Evolutionary conservation across 768 basidiomycete species (phyloP), one percentile per base, ranked within the genome.

Genomic region (Auricularia cornea): DNA sequence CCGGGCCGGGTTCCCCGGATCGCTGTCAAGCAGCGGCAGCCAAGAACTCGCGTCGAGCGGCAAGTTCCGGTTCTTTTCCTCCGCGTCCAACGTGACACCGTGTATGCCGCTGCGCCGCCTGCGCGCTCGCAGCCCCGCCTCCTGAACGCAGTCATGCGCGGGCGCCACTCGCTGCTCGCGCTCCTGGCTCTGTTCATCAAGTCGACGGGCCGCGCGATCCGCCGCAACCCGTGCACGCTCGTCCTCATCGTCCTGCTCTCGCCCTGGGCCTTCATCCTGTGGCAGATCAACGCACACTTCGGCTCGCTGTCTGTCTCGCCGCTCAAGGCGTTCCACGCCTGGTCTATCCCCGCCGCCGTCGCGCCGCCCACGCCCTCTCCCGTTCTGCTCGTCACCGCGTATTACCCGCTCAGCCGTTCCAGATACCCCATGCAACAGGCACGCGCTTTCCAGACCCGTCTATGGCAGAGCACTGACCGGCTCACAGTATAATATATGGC

Each of bases 371-470:
- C 26, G 11, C 26, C 54, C 8, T 6, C 54, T 5, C 54, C 54
- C 8, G 28, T 83, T 65, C 76, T 85, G 14, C 77, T 85, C 59
- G 84, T 85, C 0, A 80, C 84, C 3, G 82, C 84, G 1, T 76
- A 83, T 67, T 84, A 79, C 67, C 83, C 82, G 0, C 76, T 83
- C 2, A 62, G 75, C 3, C 79, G 78, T 48, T 78, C 82, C 16
- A 83, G 83, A 67, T 81, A 84, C 67, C 69, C 79, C 2, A 62
- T 75, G 5, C 67, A 72, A n/a, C 54, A 57, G 54, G 54, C 29
- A 29, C 26, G 16, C 29, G 28, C 8, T n/a, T n/a, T n/a, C n/a
- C n/a, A n/a, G n/a, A n/a, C n/a, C n/a, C n/a, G n/a, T n/a, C n/a
- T n/a, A n/a, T n/a, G n/a, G n/a, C n/a, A n/a, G n/a, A n/a, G n/a